These are phyloP conservation scores for Colletotrichum sp. DNA, from an alignment of 2,329 filamentous ascomycete species.

Conservation along the genomic window DNA sequence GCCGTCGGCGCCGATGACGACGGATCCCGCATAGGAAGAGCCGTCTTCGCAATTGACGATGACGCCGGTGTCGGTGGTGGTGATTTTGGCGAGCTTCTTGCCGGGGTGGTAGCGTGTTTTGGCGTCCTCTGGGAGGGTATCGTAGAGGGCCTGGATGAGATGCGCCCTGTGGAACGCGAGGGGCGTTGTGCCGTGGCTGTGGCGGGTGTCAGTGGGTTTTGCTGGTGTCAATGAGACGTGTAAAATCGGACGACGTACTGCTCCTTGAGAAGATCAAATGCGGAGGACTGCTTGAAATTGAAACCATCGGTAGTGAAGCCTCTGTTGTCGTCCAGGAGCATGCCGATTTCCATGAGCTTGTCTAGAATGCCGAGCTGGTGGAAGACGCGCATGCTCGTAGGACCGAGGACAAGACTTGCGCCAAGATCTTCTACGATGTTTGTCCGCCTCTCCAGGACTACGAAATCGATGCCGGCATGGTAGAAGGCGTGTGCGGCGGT, in stretches of 20 bases:
- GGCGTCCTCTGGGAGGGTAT: slow-evolving; percentile 27
- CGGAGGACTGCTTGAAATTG: neutral
- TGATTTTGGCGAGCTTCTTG: slow-evolving; percentile 28
- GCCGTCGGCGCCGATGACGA: slow-evolving; percentile 50
- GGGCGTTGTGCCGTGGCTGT: slow-evolving; percentile 29
- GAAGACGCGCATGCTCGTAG: slow-evolving; percentile 30
- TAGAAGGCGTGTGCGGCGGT: slow-evolving; percentile 32
- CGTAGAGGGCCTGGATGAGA: slow-evolving; percentile 36
- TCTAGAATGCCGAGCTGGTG: slow-evolving; percentile 33
- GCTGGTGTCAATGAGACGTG: neutral
- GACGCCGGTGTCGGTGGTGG: slow-evolving; percentile 26
- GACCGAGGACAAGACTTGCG: slow-evolving; percentile 30
- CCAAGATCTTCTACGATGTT: slow-evolving; percentile 30
- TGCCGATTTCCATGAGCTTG: neutral
- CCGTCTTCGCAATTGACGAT: slow-evolving; percentile 37
- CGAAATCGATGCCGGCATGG: slow-evolving; percentile 36
- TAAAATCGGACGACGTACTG: neutral
- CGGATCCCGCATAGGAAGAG: slow-evolving; percentile 31
- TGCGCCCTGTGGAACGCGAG: slow-evolving; percentile 38
- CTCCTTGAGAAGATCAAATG: neutral
- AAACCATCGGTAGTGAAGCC: neutral
- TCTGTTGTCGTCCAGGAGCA: neutral
- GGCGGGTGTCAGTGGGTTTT: neutral
- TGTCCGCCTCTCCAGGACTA: slow-evolving; percentile 34
- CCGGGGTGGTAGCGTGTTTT: slow-evolving; percentile 31